Conservation (phyloP, 148 eudicot species). For the Nepenthes mirabilis region DNA sequence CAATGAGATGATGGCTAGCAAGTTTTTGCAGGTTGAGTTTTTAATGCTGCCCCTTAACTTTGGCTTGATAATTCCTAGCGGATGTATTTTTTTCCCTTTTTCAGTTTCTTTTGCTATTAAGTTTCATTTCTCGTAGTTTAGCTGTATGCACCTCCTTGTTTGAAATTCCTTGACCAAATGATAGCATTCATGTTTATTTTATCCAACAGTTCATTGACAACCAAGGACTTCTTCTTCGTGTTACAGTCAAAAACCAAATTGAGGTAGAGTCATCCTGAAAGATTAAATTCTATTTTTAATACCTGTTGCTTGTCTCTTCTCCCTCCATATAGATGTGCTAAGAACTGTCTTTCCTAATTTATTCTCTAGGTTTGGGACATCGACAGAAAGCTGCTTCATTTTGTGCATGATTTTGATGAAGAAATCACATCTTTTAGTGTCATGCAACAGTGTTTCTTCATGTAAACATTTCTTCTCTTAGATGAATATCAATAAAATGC, state of each 20-base stretch:
- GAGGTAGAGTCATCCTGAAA: slow-evolving; percentile 43
- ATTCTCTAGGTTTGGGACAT: slow-evolving; percentile 70
- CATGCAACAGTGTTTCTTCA: slow-evolving; percentile 45
- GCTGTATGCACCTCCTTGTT: background rate
- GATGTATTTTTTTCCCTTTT: background rate
- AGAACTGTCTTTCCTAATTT: background rate
- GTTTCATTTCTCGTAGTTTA: background rate
- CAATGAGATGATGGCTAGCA: slow-evolving; percentile 49
- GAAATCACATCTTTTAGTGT: slow-evolving; percentile 57
- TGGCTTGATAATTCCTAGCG: too few relatives aligned
- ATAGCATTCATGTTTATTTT: slow-evolving; percentile 9
- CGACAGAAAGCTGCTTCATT: slow-evolving; percentile 39
- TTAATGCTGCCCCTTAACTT: background rate
- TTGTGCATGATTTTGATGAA: slow-evolving; percentile 36
- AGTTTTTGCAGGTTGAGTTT: slow-evolving; percentile 56
- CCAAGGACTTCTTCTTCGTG: slow-evolving; percentile 57
- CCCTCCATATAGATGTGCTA: background rate
- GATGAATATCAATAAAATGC: background rate
- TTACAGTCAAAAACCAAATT: slow-evolving; percentile 53
- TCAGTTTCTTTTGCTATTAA: background rate
- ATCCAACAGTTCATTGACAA: slow-evolving; percentile 62
- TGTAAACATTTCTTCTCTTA: slow-evolving; percentile 33
- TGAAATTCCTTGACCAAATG: slow-evolving; percentile 1
- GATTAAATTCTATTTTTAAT: slow-evolving; percentile 1
- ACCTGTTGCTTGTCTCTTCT: background rate